A percentile compares a stretch with the other conserved stretches of the same genome.
These are phyloP conservation scores for Heterobasidion parviporum DNA, from an alignment of 1,284 basidiomycete genomes.

Conservation along the genomic window DNA sequence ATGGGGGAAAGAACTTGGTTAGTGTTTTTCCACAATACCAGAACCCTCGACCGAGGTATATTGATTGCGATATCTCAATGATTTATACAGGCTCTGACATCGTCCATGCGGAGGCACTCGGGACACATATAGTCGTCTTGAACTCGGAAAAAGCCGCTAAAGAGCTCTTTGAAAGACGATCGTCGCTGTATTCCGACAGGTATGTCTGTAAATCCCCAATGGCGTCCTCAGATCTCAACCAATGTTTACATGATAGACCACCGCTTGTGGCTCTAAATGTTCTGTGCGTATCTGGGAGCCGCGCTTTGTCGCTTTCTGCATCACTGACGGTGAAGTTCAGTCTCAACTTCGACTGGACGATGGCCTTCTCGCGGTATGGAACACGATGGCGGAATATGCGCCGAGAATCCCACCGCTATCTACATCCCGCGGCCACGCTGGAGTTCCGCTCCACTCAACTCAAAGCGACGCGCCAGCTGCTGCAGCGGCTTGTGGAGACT, in stretches of 20 bases:
- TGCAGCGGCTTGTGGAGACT: constrained; percentile 14
- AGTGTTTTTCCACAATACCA: not conserved
- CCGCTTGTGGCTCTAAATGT: not conserved
- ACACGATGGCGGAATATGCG: too few species aligned
- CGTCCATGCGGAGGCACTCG: constrained; percentile 6
- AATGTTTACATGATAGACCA: not conserved
- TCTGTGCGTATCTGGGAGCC: not conserved
- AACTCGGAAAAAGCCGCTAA: constrained; percentile 8
- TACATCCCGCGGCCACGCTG: constrained; percentile 11
- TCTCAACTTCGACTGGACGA: too few species aligned
- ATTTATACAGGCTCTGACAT: constrained; percentile 6
- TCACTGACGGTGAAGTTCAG: too few species aligned
- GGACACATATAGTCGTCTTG: constrained; percentile 9
- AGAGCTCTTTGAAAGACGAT: constrained; percentile 10
- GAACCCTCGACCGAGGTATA: too few species aligned
- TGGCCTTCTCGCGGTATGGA: too few species aligned
- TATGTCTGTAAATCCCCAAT: not conserved
- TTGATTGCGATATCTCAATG: too few species aligned
- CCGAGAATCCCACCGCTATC: too few species aligned
- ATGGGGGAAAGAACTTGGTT: constrained; percentile 12
- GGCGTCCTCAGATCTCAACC: not conserved
- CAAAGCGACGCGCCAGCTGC: constrained; percentile 11
- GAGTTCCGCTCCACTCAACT: constrained; percentile 14
- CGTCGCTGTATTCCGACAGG: constrained; percentile 11
- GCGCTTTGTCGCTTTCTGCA: not conserved